Evolutionary conservation across 179 eudicot genomes (phyloP), one percentile per base, ranked within the genome.

Genomic region (Corrigiola litoralis): DNA sequence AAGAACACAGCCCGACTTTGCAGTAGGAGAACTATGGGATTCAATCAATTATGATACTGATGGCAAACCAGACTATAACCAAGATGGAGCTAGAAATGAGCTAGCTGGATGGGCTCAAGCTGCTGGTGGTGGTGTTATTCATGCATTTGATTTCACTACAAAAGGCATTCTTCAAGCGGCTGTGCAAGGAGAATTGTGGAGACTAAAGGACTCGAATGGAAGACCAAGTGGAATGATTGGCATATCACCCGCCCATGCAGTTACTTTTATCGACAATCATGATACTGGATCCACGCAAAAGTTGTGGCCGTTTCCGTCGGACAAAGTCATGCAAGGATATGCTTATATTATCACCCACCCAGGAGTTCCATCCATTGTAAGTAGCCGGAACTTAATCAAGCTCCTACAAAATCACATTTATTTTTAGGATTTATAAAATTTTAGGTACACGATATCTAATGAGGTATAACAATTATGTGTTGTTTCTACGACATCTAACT

Each of bases 271-370:
- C 0, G 96, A 88, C 46, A 89, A 89, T 63, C 96, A 89, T 32
- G 96, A 89, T 47, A 89, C 96, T 2, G 87, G 87, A 12, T 86
- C 89, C 0, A 83, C 90, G 0, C 92, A 89, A 62, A 51, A 28
- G 9, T 16, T 69, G 6, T 69, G 73, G 73, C 66, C 73, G 1
- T 89, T 89, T 25, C 96, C 96, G 0, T 67, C 80, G 0, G 88
- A 84, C 33, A 88, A 88, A 76, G 96, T 88, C 31, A 82, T 83
- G 80, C 85, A 47, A 58, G 96, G 96, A 63, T 89, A 89, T 69
- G 92, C 87, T 20, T 69, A 69, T 41, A 69, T 69, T 16, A 29
- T 69, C 18, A 69, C 72, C 2, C 72, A 69, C 18, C 66, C 72
- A 0, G 72, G 72, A 38, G 51, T 36, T 9, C 72, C 72, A 20